A percentile compares a stretch with the other conserved stretches of the same genome.
These are phyloP conservation scores for Senecio squalidus DNA, from an alignment of 140 eudicot genomes.

Conservation along the genomic window DNA sequence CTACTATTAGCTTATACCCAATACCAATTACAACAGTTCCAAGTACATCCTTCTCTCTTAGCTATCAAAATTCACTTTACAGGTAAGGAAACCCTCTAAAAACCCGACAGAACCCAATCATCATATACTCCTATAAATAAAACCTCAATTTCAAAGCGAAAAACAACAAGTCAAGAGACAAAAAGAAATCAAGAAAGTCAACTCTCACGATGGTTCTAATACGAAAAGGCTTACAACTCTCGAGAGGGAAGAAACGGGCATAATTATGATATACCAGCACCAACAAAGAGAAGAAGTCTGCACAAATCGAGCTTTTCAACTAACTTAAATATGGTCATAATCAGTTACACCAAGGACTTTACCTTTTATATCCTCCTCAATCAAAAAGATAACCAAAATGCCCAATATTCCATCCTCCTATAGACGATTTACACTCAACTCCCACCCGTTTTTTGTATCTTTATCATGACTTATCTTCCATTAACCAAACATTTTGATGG, in stretches of 20 bases:
- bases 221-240: conserved; percentile 25
- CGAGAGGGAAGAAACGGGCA: conserved; percentile 17
- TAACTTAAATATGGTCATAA: conserved; percentile 32
- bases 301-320: conserved; percentile 26
- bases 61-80: conserved; percentile 80
- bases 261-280: conserved; percentile 22
- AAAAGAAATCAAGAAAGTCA: conserved; percentile 25
- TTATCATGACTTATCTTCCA: conserved; percentile 19
- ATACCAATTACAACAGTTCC: conserved; percentile 30
- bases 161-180: conserved; percentile 18
- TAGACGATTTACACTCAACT: conserved; percentile 36
- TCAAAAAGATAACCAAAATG: conserved; percentile 25
- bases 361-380: conserved; percentile 22
- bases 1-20: conserved; percentile 30
- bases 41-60: conserved; percentile 40
- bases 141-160: conserved; percentile 20
- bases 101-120: conserved; percentile 28
- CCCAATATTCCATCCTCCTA: conserved; percentile 24
- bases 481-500: conserved; percentile 17
- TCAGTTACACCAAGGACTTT: conserved; percentile 34
- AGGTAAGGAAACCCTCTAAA: conserved; percentile 31
- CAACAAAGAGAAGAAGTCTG: conserved; percentile 24
- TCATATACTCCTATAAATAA: conserved; percentile 34
- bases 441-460: conserved; percentile 22
- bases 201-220: conserved; percentile 26